phyloP scores from a whole-genome alignment of 2,329 filamentous ascomycete genomes.

The Hypoxylon sp. region DNA sequence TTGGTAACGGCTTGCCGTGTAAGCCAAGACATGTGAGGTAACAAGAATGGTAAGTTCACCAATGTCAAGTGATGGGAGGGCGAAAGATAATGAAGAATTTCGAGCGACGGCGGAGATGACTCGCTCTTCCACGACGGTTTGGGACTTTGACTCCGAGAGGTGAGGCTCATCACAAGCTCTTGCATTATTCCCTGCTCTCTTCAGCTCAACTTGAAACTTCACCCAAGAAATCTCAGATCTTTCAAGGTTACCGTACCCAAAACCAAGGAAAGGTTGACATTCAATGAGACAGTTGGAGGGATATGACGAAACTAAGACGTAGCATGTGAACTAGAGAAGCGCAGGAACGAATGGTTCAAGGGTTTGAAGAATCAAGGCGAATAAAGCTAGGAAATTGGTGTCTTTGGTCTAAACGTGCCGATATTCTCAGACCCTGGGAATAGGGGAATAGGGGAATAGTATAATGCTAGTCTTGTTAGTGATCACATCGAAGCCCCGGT shows the following conservation, averaged over 20 bases:
- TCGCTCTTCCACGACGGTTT: slow-evolving; percentile 5
- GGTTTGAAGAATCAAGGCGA: slow-evolving; percentile 26
- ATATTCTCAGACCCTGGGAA: slow-evolving; percentile 7
- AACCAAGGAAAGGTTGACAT: slow-evolving; percentile 14
- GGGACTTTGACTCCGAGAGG: neutral
- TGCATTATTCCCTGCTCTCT: neutral
- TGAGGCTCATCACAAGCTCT: slow-evolving; percentile 2
- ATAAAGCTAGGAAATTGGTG: slow-evolving; percentile 4
- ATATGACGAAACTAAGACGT: slow-evolving; percentile 30
- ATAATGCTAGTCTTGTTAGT: slow-evolving; percentile 2
- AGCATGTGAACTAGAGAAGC: neutral
- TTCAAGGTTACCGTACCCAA: neutral
- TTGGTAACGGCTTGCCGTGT: slow-evolving; percentile 1
- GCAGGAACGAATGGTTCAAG: slow-evolving; percentile 1
- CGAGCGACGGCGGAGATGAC: slow-evolving; percentile 10
- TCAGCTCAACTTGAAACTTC: slow-evolving; percentile 14
- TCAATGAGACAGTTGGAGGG: slow-evolving; percentile 4
- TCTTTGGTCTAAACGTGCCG: slow-evolving; percentile 23
- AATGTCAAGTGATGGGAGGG: neutral
- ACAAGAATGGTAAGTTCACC: slow-evolving; percentile 4
- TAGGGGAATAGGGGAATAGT: no score
- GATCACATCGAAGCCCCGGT: slow-evolving; percentile 14
- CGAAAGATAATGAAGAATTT: slow-evolving; percentile 1
- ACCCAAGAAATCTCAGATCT: slow-evolving; percentile 9
- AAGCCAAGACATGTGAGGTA: slow-evolving; percentile 10